Base-by-base conservation (phyloP, 257 asterid genomes). In the Ocimum tenuiflorum region DNA sequence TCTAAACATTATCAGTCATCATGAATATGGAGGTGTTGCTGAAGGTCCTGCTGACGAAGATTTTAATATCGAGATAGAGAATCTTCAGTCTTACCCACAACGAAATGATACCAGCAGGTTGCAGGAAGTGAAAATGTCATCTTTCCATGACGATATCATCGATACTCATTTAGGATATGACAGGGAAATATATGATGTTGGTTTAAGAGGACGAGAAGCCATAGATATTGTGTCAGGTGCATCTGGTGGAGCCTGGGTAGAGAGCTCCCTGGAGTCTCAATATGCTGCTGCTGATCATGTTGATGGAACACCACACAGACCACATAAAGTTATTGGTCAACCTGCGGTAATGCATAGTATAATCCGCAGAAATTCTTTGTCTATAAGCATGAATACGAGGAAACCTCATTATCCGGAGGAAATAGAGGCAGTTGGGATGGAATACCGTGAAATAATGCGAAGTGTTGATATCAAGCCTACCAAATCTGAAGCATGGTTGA, bases 331-430 rank as follows among this genome's bases (percentile, higher is more conserved):
- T 56, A 74, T 50, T 38, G 77, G 62, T 74, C 80, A 29, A 45
- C 70, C 82, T 54, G 73, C 60, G 62, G 46, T 69, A 52, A 47
- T 72, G 62, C 78, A 75, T 60, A 62, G 53, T 76, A 48, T 73
- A 41, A 77, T 74, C 60, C 68, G 59, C 48, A 75, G 70, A 68
- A 60, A 51, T 65, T 74, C 81, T 77, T 63, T 81, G 5, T 45
- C 83, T 6, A 50, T 65, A 45, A 73, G 65, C 74, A 56, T 64
- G 79, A 82, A 73, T 69, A 65, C 77, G 63, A 58, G 83, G 82
- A 81, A 69, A 66, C 78, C 82, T 69, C 80, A 80, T 36, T 71
- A 77, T 80, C 81, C 68, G 79, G 89, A 74, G 74, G 83, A 67
- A 18, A 74, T 65, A 35, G 82, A 70, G 41, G 76, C 52, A 51